Base-by-base conservation (phyloP, 2,329 filamentous ascomycete species). In the Huntiella savannae region DNA sequence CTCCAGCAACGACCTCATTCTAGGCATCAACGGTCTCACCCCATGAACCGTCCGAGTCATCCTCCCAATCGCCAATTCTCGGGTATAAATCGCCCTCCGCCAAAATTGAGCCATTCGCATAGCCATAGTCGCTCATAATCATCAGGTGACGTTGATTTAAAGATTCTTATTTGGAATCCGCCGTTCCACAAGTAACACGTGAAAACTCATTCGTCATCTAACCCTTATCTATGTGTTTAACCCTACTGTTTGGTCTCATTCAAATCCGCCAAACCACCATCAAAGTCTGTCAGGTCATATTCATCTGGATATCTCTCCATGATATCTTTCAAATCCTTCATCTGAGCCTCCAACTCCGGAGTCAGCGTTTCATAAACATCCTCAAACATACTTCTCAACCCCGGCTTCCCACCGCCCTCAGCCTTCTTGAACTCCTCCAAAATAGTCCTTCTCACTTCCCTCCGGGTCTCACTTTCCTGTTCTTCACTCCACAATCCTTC, bases 291-390 rank as follows among this genome's bases (percentile, higher is more conserved):
- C 41, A 91, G 58, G 60, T 96, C 86, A 61, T 98, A 98, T 66
- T 98, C 91, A 33, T 82, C 77, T 0, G 88, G 87, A 63, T 96
- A 98, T 54, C 71, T 77, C 54, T 88, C 76, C 43, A 98, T 58
- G 44, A 94, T 71, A n/a, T 74, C 70, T 57, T 68, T 82, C 55
- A 96, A 65, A 63, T 87, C 73, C 28, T 52, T 51, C 60, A 65
- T 86, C 67, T 98, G 91, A 37, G 64, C 70, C 59, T 68, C 72
- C 50, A 82, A 67, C 55, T 93, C 86, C 40, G 82, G 78, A 0
- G 86, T 95, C 54, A 95, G 55, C 40, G 85, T 74, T 59, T 91
- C 85, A 61, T 95, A 98, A 1, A 96, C 73, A 60, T 91, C 91
- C 54, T 82, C 77, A 60, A 96, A 96, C 66, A 86, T 77, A 47